Evolutionary conservation across 208 protist species (phyloP).

Genomic region (Perkinsela sp.): DNA sequence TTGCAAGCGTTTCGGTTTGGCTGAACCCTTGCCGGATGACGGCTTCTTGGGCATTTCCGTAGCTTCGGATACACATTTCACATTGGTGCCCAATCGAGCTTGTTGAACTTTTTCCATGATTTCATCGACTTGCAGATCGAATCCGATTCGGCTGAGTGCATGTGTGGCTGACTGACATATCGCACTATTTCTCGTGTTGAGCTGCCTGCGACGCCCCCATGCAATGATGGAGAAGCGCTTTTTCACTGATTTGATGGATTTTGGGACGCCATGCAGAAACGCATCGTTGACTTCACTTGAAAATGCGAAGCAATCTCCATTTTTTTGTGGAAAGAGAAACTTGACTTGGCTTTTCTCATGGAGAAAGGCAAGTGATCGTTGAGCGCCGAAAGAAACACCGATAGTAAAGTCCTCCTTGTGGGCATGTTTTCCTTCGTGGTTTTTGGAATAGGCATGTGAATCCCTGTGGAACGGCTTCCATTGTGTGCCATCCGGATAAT

Average conservation of each 20-base stretch:
- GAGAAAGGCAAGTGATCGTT: conserved; percentile 44
- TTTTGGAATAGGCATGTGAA: conserved; percentile 41
- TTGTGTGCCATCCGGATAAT: conserved; percentile 55
- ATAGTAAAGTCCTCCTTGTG: conserved; percentile 64
- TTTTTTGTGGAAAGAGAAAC: conserved; percentile 61
- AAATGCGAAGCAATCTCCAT: conserved; percentile 72
- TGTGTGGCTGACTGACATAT: background rate
- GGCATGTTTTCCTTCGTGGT: conserved; percentile 11
- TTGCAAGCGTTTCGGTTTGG: no score
- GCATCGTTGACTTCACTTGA: conserved; percentile 43
- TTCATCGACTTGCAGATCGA: background rate
- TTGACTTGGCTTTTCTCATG: conserved; percentile 38
- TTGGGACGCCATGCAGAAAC: conserved; percentile 65
- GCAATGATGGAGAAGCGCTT: conserved; percentile 65
- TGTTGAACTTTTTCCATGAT: background rate
- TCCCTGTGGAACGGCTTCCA: conserved; percentile 77
- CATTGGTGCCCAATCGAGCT: background rate
- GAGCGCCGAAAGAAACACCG: conserved; percentile 47
- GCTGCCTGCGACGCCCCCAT: conserved; percentile 33
- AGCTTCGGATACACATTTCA: no score
- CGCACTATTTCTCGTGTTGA: conserved; percentile 42
- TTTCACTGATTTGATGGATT: conserved; percentile 13
- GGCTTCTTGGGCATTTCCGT: no score
- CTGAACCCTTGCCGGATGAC: no score
- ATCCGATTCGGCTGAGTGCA: background rate